Evolutionary conservation across 495 filamentous ascomycete genomes (phyloP).

Genomic region (Pyrenula aspistea): DNA sequence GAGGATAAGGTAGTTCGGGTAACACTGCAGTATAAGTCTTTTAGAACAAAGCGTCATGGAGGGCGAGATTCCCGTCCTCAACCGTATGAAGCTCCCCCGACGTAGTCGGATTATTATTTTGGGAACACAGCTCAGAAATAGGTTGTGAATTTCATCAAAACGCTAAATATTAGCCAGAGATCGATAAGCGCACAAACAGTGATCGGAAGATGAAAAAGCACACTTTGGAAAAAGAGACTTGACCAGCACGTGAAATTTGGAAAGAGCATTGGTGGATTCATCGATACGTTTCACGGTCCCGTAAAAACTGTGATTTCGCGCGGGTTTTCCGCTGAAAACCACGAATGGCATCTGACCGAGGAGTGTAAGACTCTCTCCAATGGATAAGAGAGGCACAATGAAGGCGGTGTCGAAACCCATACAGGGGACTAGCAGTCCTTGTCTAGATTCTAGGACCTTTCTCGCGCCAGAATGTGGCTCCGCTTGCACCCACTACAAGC

Average conservation of each 20-base stretch:
- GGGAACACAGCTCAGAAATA: slow-evolving; percentile 61
- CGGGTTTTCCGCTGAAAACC: too few species aligned
- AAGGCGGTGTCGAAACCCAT: too few species aligned
- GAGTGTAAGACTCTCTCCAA: too few species aligned
- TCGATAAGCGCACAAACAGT: slow-evolving; percentile 65
- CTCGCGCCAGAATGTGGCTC: too few species aligned
- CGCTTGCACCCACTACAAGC: too few species aligned
- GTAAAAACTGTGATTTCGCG: too few species aligned
- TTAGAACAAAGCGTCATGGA: slow-evolving; percentile 51
- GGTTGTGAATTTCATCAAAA: slow-evolving; percentile 65
- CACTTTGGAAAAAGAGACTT: slow-evolving; percentile 62
- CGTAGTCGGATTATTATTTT: slow-evolving; percentile 61
- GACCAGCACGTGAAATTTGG: slow-evolving; percentile 69
- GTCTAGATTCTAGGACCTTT: too few species aligned
- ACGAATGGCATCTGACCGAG: too few species aligned
- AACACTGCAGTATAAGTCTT: slow-evolving; percentile 40
- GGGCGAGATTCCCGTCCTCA: slow-evolving; percentile 49
- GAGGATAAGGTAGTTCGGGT: slow-evolving; percentile 51
- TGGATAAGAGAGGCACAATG: too few species aligned
- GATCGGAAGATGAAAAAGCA: slow-evolving; percentile 64
- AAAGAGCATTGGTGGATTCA: too few species aligned
- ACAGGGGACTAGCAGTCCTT: too few species aligned
- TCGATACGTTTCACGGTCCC: too few species aligned
- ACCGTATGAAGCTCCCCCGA: slow-evolving; percentile 49
- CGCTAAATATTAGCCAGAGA: slow-evolving; percentile 62